Percentiles rank a stretch among this genome's conserved stretches.
These are phyloP conservation scores for Calonectria crousiana DNA, from an alignment of 2,329 filamentous ascomycete genomes.

Conservation along the genomic window DNA sequence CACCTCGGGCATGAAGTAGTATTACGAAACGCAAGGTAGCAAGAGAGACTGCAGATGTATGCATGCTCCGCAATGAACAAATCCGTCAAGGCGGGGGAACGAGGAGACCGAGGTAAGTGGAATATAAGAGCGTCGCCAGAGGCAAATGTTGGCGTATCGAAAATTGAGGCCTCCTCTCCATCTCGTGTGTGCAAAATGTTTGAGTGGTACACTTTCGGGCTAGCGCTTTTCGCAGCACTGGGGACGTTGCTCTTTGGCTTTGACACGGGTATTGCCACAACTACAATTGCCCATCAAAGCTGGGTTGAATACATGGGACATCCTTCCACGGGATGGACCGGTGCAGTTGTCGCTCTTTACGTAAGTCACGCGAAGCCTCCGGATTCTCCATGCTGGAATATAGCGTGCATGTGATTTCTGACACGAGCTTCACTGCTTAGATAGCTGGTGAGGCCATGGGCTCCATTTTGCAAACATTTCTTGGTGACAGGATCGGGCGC, in stretches of 20 bases:
- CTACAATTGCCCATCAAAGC: background rate
- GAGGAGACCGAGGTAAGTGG: background rate
- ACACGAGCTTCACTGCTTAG: background rate
- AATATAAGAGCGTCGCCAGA: background rate
- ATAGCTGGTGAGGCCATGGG: background rate
- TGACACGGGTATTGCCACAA: background rate
- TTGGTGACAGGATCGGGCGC: background rate
- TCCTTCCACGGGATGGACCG: background rate
- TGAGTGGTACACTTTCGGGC: background rate
- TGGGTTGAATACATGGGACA: conserved; percentile 2
- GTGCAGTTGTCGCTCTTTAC: background rate
- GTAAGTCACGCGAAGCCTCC: background rate
- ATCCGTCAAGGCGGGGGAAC: background rate
- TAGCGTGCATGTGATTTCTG: background rate
- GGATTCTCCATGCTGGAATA: background rate
- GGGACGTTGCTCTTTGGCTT: background rate
- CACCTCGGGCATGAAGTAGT: background rate
- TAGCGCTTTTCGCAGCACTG: background rate
- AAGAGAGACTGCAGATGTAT: background rate
- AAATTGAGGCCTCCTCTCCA: background rate
- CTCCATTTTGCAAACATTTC: background rate
- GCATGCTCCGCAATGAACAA: background rate
- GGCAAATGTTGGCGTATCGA: background rate
- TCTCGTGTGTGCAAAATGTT: background rate
- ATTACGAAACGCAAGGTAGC: background rate